Conservation (phyloP, 1,284 basidiomycete species). For the Cryptococcus wingfieldii region DNA sequence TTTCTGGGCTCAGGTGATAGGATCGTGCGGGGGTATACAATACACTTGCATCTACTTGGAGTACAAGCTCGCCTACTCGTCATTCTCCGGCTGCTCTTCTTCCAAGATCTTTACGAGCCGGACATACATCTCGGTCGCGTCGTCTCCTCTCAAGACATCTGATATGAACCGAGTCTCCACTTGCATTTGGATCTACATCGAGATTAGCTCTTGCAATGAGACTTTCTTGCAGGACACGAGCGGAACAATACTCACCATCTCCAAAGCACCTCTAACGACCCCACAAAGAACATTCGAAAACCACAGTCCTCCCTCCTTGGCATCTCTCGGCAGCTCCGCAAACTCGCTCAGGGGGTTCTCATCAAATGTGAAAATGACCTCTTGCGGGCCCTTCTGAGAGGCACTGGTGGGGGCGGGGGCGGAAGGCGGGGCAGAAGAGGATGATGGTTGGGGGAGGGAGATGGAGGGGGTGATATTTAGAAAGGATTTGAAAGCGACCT, state of each 20-base stretch:
- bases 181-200: constrained; percentile 84
- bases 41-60: neutral
- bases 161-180: constrained; percentile 86
- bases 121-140: constrained; percentile 89
- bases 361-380: constrained; percentile 81
- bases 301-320: constrained; percentile 82
- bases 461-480: constrained; percentile 86
- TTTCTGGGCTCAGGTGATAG: too few species aligned
- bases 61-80: constrained; percentile 33
- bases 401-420: constrained; percentile 4
- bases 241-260: constrained; percentile 70
- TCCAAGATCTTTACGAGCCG: constrained; percentile 86
- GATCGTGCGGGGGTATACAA: too few species aligned
- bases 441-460: constrained; percentile 58
- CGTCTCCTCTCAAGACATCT: constrained; percentile 87
- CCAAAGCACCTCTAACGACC: constrained; percentile 84
- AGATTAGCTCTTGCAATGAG: neutral
- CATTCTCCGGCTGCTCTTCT: constrained; percentile 64
- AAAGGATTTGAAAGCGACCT: constrained; percentile 99
- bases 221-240: neutral
- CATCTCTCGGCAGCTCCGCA: constrained; percentile 92
- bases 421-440: constrained; percentile 47
- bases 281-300: constrained; percentile 95
- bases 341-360: constrained; percentile 98
- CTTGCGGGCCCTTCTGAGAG: constrained; percentile 32